Percentiles rank a stretch among this genome's conserved stretches.
Conservation (phyloP, 2,329 filamentous ascomycete genomes). For the Aspergillus sp. region DNA sequence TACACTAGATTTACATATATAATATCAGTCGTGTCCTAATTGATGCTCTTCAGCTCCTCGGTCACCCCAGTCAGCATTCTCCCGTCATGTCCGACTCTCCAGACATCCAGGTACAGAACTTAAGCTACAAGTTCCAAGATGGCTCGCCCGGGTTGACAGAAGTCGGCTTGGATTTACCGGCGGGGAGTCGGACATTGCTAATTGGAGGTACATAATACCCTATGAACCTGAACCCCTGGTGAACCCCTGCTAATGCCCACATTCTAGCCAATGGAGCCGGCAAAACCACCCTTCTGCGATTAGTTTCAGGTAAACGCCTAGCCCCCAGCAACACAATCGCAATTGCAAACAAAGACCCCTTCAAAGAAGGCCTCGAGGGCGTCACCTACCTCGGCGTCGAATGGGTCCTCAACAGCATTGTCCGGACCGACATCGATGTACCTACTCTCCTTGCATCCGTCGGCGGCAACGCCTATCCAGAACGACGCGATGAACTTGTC, state of each 20-base stretch:
- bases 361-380: constrained; percentile 84
- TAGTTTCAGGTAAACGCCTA: constrained; percentile 92
- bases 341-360: constrained; percentile 84
- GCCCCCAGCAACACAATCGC: constrained; percentile 72
- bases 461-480: constrained; percentile 79
- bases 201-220: constrained; percentile 66
- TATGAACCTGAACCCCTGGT: background rate
- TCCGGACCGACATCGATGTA: constrained; percentile 92
- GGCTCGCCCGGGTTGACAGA: constrained; percentile 74
- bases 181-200: constrained; percentile 81
- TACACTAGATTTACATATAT: background rate
- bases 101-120: constrained; percentile 71
- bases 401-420: constrained; percentile 97
- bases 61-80: background rate
- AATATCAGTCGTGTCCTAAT: background rate
- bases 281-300: constrained; percentile 92
- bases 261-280: constrained; percentile 82
- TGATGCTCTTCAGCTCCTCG: background rate
- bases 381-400: constrained; percentile 97
- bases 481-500: constrained; percentile 82
- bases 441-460: constrained; percentile 79
- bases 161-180: constrained; percentile 73
- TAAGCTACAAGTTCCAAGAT: constrained; percentile 89
- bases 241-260: constrained; percentile 3
- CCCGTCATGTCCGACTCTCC: constrained; percentile 25